Evolutionary conservation across 768 basidiomycete genomes (phyloP), one percentile per base, ranked within the genome.

Genomic region (Fibroporia radiculosa): DNA sequence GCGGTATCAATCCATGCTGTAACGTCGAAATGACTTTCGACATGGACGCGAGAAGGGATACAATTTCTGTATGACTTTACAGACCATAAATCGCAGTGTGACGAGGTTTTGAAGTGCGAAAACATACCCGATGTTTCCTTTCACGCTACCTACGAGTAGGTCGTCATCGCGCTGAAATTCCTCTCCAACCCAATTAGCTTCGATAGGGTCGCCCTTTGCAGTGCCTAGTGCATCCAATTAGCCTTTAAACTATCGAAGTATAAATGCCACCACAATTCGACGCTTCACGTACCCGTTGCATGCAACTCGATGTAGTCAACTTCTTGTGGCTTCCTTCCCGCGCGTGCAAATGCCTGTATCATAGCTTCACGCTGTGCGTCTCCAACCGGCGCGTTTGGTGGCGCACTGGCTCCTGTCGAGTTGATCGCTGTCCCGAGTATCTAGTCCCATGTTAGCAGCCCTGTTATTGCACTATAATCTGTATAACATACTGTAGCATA

Each of bases 301-400:
- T 77, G 75, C 6, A 72, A 47, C 54, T 76, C 75, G 0, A 76
- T 60, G 48, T 61, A 77, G 45, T 74, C 73, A 2, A 70, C 69
- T 20, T 75, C 71, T 1, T 44, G 44, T 3, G 70, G 69, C 18
- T 31, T 39, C 16, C 61, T 53, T 1, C 58, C 56, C 3, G 64
- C 61, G 4, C 55, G 51, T 11, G 50, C 32, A 51, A 62, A 74
- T 1, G 69, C 70, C n/a, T 52, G 51, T 1, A 42, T 48, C 62
- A 73, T 73, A 3, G 67, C 66, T n/a, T 62, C 56, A 11, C 51
- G 56, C 45, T 71, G 70, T 5, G 66, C 57, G 2, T 54, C 56
- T 0, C 65, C 66, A 10, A 67, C 61, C 14, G 70, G 72, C 0
- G 67, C 63, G 39, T 61, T 59, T 5, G 62, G 55, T 8, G 70